A percentile compares a stretch with the other conserved stretches of the same genome.
These are phyloP conservation scores for Penicillium sp. DNA, from an alignment of 2,329 filamentous ascomycete species.

Conservation along the genomic window DNA sequence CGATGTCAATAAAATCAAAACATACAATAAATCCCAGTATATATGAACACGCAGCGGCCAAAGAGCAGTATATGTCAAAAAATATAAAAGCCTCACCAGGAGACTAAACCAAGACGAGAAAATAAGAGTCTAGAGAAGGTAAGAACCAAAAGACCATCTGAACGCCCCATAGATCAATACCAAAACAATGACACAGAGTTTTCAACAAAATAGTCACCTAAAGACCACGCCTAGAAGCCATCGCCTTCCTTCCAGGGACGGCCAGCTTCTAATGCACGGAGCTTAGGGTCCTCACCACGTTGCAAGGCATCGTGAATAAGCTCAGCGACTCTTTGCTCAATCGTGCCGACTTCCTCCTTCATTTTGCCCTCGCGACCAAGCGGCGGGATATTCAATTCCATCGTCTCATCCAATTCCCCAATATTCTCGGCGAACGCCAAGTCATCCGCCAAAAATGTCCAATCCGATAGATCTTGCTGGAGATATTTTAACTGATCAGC, in stretches of 20 bases:
- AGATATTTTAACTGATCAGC: conserved; percentile 5
- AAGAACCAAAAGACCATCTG: not conserved
- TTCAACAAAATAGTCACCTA: not conserved
- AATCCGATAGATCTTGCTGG: conserved; percentile 12
- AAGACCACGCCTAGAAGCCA: conserved; percentile 47
- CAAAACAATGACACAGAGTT: not conserved
- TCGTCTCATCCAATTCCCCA: conserved; percentile 9
- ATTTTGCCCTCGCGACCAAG: conserved; percentile 30
- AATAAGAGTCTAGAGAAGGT: not conserved
- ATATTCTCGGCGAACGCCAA: not conserved
- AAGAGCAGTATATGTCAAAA: not conserved
- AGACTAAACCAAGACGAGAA: not conserved
- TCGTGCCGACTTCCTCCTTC: conserved; percentile 44
- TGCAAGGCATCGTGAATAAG: conserved; percentile 48
- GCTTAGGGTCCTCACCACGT: conserved; percentile 53
- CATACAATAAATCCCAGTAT: not conserved
- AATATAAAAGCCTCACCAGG: not conserved
- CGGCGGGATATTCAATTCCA: conserved; percentile 7
- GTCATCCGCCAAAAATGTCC: conserved; percentile 10
- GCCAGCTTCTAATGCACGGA: conserved; percentile 55
- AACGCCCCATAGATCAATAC: not conserved
- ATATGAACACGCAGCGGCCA: not conserved
- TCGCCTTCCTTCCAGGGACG: conserved; percentile 58
- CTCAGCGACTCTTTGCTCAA: conserved; percentile 43
- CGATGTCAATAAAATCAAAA: not conserved